Evolutionary conservation across 352 stramenopile genomes (phyloP), one percentile per base, ranked within the genome.

Genomic region (Phytophthora pistaciae): DNA sequence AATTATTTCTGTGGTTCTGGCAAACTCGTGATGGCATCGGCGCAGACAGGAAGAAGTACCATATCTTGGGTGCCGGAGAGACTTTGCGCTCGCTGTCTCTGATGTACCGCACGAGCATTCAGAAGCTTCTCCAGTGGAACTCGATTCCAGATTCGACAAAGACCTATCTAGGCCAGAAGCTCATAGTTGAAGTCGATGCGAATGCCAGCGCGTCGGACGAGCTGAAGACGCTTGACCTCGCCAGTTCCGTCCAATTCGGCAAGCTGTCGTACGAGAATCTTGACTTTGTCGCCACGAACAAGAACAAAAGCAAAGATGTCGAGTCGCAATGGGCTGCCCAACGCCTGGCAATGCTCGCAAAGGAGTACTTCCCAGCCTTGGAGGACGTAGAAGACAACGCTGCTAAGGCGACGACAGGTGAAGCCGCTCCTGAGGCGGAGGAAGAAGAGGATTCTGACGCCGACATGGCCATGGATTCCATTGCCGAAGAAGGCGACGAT

Each of bases 141-240:
- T 77, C 79, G 3, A 68, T 95, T 5, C 64, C 81, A 0, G 85
- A 95, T 54, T 90, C 84, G 27, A 90, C 80, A 23, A 90, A 93
- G 42, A 73, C 83, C 33, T 94, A 95, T 56, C 56, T 93, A 14
- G 88, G 88, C 5, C 88, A 95, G 58, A 93, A 95, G 44, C 75
- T 94, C 5, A 66, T 92, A 16, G 88, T 95, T 0, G 80, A 85
- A 31, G 76, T 94, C 7, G 78, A 81, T 14, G 59, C 70, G 23
- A 77, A 77, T 42, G 60, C 60, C 8, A 74, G 64, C 9, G 77
- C 78, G 6, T 79, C 72, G 1, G 87, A 93, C 44, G 86, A 94
- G 49, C 58, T 94, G 14, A 82, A 85, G 48, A 82, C 77, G 0
- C 64, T 94, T 23, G 85, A 94, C 49, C 77, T 78, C 50, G 67